phyloP scores from a whole-genome alignment of 2,329 filamentous ascomycete genomes.

The Corynespora cassiicola region DNA sequence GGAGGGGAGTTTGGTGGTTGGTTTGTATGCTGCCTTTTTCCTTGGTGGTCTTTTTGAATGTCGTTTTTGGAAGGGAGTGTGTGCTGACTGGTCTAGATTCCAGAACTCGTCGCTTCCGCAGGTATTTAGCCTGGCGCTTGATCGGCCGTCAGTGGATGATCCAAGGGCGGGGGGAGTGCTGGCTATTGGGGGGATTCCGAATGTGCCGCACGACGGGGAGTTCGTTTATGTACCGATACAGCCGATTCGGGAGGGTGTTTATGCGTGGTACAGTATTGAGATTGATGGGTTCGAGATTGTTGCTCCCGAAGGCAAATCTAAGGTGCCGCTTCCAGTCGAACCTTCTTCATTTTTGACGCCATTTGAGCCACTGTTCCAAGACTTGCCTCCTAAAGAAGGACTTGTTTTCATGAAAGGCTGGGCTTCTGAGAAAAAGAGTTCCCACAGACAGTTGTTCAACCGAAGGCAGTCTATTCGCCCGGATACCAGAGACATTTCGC shows the following conservation, averaged over 20 bases:
- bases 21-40: conserved; percentile 23
- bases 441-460: too few species aligned
- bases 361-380: neutral
- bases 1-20: conserved; percentile 27
- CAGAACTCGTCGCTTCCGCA: conserved; percentile 13
- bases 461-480: neutral
- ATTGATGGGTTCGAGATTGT: conserved; percentile 31
- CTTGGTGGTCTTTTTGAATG: too few species aligned
- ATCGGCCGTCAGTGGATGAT: conserved; percentile 14
- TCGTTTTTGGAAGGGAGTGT: too few species aligned
- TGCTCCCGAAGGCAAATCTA: conserved; percentile 12
- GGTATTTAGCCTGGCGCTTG: conserved; percentile 33
- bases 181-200: conserved; percentile 37
- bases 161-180: conserved; percentile 29
- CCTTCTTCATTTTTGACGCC: neutral
- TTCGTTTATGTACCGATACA: conserved; percentile 26
- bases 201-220: conserved; percentile 15
- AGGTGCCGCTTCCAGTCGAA: too few species aligned
- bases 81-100: conserved; percentile 13
- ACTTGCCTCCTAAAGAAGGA: too few species aligned
- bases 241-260: conserved; percentile 15
- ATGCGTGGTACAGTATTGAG: conserved; percentile 32
- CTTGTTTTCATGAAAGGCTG: too few species aligned
- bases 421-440: too few species aligned
- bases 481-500: neutral